A percentile compares a stretch with the other conserved stretches of the same genome.
Evolutionary conservation across 345 rosid species (phyloP).

Genomic region (Brassica cretica): DNA sequence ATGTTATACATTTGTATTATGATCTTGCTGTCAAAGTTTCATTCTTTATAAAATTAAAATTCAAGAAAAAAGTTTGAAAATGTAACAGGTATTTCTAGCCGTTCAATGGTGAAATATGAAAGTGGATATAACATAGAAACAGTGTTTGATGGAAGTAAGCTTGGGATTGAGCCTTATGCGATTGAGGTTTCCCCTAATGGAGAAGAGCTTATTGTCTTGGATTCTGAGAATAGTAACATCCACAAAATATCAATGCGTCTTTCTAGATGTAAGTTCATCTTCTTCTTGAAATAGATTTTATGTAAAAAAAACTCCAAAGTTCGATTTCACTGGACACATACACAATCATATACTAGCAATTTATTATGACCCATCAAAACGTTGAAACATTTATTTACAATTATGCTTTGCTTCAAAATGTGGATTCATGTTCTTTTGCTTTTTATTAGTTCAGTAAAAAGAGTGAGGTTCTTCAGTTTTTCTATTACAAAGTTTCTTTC

Average conservation of each 20-base stretch:
- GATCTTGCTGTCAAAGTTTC: conserved; percentile 18
- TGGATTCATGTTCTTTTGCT: conserved; percentile 14
- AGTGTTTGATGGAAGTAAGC: conserved; percentile 91
- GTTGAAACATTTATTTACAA: not conserved
- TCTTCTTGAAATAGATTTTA: not conserved
- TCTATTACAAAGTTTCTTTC: conserved; percentile 15
- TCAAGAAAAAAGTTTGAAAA: not conserved
- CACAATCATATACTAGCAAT: not conserved
- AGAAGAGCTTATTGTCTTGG: conserved; percentile 89
- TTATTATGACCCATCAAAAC: conserved; percentile 19
- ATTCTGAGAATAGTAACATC: conserved; percentile 81
- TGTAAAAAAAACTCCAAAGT: not conserved
- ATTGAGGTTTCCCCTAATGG: conserved; percentile 60
- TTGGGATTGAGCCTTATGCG: conserved; percentile 85
- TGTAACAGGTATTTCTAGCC: conserved; percentile 65
- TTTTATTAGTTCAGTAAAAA: conserved; percentile 22
- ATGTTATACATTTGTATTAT: not conserved
- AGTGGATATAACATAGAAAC: conserved; percentile 94
- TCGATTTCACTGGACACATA: not conserved
- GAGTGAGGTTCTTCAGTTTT: conserved; percentile 45
- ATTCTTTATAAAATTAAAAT: not conserved
- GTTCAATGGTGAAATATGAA: conserved; percentile 94
- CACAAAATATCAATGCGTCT: conserved; percentile 81
- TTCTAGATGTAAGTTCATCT: conserved; percentile 66
- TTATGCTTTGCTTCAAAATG: conserved; percentile 47